Evolutionary conservation across 306 rosid species (phyloP), one percentile per base, ranked within the genome.

Genomic region (Ormosia emarginata): DNA sequence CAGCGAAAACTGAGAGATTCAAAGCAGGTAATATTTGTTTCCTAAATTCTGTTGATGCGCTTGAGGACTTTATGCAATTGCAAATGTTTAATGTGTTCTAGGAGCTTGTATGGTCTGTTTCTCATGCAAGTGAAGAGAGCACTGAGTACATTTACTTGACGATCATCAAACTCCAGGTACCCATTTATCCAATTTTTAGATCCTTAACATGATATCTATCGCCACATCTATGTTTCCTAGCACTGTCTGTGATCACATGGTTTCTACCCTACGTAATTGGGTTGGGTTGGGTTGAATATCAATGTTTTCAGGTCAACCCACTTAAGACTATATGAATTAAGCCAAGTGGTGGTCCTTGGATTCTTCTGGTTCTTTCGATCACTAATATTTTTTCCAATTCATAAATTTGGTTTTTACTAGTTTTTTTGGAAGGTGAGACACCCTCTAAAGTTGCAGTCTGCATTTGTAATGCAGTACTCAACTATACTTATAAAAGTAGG

Each of bases 111-210:
- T 87, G 90, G 86, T 90, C 94, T 64, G 89, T 93, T 88, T 93
- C 97, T 88, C 92, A 74, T 78, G 92, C 98, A 82, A 95, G 98
- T 85, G 98, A 93, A 85, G 97, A 95, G 81, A 93, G 97, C 87
- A 90, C 98, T 0, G 98, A 91, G 81, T 87, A 84, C 84, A 93
- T 95, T 73, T 93, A 89, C 84, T 83, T 88, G 71, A 83, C 97
- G 58, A 88, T 95, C 74, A 86, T 90, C 81, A 93, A 90, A 76
- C 94, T 95, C 68, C 98, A 95, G 98, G 98, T 95, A 89, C 65
- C 50, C 8, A 30, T 58, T 58, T 55, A 41, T 75, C 66, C 44
- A 6, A 39, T 39, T 24, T 79, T 47, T 81, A 1, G 77, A 78
- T 78, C 68, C 57, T 43, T 79, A 77, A 79, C 33, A 41, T 75